phyloP scores from a whole-genome alignment of 1,284 basidiomycete genomes.

The Austroboletus novae-zelandiae region DNA sequence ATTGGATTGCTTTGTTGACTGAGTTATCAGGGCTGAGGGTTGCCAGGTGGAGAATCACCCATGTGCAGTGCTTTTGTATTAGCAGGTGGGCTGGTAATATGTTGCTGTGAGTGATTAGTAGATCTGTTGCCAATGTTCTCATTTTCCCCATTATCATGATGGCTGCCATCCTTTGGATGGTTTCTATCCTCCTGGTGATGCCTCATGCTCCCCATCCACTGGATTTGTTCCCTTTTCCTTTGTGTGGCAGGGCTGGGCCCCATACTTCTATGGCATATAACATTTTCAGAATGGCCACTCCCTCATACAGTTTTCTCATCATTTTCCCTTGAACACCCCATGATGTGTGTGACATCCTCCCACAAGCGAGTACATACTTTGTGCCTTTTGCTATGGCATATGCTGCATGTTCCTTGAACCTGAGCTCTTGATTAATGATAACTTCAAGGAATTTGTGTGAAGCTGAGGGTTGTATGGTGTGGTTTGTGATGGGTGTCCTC shows the following conservation, averaged over 20 bases:
- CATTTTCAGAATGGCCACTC: constrained; percentile 26
- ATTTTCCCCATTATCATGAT: no score
- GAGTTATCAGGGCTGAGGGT: no score
- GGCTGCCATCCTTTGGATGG: neutral
- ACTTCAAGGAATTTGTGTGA: constrained; percentile 4
- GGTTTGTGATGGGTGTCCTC: no score
- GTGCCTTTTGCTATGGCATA: constrained; percentile 1
- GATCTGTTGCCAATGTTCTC: no score
- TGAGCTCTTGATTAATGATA: constrained; percentile 1
- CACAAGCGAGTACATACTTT: neutral
- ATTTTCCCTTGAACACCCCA: neutral
- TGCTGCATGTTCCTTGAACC: neutral
- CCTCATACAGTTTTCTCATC: constrained; percentile 20
- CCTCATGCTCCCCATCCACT: neutral
- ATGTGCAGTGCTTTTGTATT: no score
- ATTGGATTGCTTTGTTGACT: no score
- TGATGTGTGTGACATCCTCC: neutral
- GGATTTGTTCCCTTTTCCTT: neutral
- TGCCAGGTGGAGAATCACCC: no score
- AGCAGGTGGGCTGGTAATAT: no score
- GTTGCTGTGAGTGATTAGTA: no score
- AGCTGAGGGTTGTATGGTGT: no score
- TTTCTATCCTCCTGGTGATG: neutral
- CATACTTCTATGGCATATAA: constrained; percentile 18
- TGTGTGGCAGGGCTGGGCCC: neutral